Percentiles rank a stretch among this genome's conserved stretches.
phyloP scores from a whole-genome alignment of 176 grass and related monocot genomes.

The Coix lacrymajobi region DNA sequence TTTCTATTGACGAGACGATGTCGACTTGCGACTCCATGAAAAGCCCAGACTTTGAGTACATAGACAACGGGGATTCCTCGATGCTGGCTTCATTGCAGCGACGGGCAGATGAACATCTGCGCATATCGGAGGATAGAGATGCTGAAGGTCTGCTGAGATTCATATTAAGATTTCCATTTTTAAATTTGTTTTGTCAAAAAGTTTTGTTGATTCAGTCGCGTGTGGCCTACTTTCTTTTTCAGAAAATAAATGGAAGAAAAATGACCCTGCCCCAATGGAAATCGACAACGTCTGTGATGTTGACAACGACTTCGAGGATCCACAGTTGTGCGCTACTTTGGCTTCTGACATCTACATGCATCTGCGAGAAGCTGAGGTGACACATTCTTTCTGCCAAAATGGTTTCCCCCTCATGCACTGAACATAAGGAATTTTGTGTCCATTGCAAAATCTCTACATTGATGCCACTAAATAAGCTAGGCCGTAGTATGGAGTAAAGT shows the following conservation, averaged over 20 bases:
- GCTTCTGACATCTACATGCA: conserved; percentile 94
- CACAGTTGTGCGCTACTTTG: conserved; percentile 84
- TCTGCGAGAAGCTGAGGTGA: conserved; percentile 84
- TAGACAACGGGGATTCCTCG: conserved; percentile 72
- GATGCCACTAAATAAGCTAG: not conserved
- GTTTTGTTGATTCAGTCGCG: not conserved
- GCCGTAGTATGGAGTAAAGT: not conserved
- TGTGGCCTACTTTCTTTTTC: not conserved
- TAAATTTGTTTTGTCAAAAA: not conserved
- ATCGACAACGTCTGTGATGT: conserved; percentile 50
- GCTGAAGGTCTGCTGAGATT: conserved; percentile 45
- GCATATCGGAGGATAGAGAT: conserved; percentile 58
- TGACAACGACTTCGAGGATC: conserved; percentile 63
- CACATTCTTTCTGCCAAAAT: not conserved
- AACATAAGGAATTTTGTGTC: not conserved
- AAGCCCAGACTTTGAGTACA: conserved; percentile 91
- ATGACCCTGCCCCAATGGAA: conserved; percentile 55
- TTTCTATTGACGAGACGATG: conserved; percentile 76
- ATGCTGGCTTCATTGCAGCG: conserved; percentile 65
- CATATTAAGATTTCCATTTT: not conserved
- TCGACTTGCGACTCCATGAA: conserved; percentile 96
- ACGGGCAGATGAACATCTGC: conserved; percentile 68
- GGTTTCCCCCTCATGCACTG: not conserved
- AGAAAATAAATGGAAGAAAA: conserved; percentile 58
- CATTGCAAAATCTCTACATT: not conserved